Evolutionary conservation across 2,329 filamentous ascomycete species (phyloP).

Genomic region (Chaetomium sp.): DNA sequence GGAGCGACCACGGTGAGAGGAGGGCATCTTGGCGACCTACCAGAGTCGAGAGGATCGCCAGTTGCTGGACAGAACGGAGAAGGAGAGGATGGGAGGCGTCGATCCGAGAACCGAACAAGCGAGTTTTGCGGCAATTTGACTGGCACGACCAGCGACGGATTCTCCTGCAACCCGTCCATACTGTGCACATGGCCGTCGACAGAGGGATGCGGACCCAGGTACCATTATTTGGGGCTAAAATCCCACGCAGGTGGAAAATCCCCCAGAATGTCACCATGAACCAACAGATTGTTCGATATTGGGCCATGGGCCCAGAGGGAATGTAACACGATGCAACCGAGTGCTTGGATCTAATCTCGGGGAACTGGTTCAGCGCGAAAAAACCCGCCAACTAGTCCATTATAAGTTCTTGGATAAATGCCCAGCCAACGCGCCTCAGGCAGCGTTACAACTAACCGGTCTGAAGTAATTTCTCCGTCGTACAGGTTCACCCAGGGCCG

Average conservation of each 20-base stretch:
- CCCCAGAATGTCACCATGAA: background rate
- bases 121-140: background rate
- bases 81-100: background rate
- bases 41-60: background rate
- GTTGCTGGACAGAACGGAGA: background rate
- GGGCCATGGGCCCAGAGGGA: background rate
- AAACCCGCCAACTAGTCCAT: background rate
- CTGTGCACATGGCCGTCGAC: background rate
- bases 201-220: background rate
- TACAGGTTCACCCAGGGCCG: background rate
- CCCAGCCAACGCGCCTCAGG: background rate
- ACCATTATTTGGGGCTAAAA: background rate
- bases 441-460: background rate
- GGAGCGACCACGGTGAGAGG: slow-evolving; percentile 19
- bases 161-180: background rate
- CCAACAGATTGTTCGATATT: background rate
- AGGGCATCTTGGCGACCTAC: slow-evolving; percentile 16
- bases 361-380: background rate
- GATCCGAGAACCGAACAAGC: slow-evolving; percentile 7
- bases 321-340: background rate
- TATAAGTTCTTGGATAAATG: background rate
- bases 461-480: background rate
- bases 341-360: background rate
- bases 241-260: background rate
- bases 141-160: background rate